Evolutionary conservation across 2,329 filamentous ascomycete species (phyloP).

Genomic region (Botrytis cinerea): DNA sequence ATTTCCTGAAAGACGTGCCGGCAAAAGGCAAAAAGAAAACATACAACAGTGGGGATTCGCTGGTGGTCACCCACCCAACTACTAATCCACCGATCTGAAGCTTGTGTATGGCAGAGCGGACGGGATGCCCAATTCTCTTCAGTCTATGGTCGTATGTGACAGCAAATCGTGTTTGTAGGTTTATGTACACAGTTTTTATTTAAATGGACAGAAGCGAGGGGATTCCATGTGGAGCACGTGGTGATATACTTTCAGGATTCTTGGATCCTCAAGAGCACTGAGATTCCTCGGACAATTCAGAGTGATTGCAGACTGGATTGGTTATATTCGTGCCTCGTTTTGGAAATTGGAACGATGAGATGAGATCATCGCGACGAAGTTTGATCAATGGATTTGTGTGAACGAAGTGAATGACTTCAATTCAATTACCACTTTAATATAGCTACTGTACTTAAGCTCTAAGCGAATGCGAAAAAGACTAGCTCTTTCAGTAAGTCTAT

Average conservation of each 20-base stretch:
- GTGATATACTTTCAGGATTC: background rate
- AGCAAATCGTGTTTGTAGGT: rapidly evolving
- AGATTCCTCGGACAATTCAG: background rate
- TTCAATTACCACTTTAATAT: too few relatives aligned
- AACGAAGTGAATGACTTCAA: too few relatives aligned
- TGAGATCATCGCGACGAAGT: background rate
- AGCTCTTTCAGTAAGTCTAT: too few relatives aligned
- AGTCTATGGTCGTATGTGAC: background rate
- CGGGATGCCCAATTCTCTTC: background rate
- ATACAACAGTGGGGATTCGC: too few relatives aligned
- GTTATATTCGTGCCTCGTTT: background rate
- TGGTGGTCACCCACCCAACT: too few relatives aligned
- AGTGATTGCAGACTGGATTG: background rate
- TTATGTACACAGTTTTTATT: rapidly evolving
- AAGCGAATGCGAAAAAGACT: too few relatives aligned
- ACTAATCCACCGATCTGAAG: background rate
- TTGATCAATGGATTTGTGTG: background rate
- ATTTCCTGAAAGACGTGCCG: too few relatives aligned
- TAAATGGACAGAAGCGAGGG: background rate
- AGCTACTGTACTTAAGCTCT: too few relatives aligned
- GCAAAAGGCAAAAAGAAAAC: background rate
- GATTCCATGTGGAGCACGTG: background rate
- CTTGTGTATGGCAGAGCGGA: background rate
- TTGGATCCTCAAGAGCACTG: background rate
- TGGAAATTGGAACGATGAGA: background rate